These are phyloP conservation scores for Penicillium taxi DNA, from an alignment of 495 filamentous ascomycete genomes.

Conservation along the genomic window DNA sequence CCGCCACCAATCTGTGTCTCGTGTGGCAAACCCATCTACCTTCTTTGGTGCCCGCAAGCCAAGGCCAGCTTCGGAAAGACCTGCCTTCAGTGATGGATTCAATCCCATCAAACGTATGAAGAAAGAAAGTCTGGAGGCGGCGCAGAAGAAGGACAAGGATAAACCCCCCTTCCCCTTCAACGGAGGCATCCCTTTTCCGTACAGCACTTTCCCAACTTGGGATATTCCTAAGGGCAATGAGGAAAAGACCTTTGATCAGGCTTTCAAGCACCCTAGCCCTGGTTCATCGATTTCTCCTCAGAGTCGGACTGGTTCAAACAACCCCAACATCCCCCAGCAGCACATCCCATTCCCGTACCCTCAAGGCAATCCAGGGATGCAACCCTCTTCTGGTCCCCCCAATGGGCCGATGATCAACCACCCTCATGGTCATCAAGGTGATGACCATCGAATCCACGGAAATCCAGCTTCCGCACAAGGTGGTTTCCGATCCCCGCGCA, in stretches of 20 bases:
- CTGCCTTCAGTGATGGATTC: constrained; percentile 57
- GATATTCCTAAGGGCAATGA: constrained; percentile 53
- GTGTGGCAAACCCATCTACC: constrained; percentile 40
- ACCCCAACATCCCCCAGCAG: constrained; percentile 61
- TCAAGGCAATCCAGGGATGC: constrained; percentile 37
- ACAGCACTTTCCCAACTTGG: constrained; percentile 76
- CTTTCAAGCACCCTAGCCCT: constrained; percentile 59
- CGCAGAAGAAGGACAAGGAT: too few species aligned
- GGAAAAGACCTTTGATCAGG: constrained; percentile 62
- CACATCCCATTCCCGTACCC: constrained; percentile 61
- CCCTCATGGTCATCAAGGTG: constrained; percentile 56
- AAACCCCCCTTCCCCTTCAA: constrained; percentile 52
- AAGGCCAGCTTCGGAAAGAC: constrained; percentile 42
- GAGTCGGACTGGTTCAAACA: constrained; percentile 48
- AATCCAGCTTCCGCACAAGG: constrained; percentile 71
- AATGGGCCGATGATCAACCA: constrained; percentile 62
- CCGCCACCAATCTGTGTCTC: constrained; percentile 43
- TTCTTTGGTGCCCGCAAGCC: constrained; percentile 59
- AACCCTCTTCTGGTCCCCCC: constrained; percentile 45
- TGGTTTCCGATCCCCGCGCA: constrained; percentile 69
- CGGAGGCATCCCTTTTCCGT: constrained; percentile 68
- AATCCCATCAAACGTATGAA: constrained; percentile 69
- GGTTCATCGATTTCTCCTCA: constrained; percentile 56
- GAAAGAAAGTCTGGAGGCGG: constrained; percentile 43
- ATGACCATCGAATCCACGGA: constrained; percentile 80